Base-by-base conservation (phyloP, 805 yeast species). In the Clavispora vitiphila region DNA sequence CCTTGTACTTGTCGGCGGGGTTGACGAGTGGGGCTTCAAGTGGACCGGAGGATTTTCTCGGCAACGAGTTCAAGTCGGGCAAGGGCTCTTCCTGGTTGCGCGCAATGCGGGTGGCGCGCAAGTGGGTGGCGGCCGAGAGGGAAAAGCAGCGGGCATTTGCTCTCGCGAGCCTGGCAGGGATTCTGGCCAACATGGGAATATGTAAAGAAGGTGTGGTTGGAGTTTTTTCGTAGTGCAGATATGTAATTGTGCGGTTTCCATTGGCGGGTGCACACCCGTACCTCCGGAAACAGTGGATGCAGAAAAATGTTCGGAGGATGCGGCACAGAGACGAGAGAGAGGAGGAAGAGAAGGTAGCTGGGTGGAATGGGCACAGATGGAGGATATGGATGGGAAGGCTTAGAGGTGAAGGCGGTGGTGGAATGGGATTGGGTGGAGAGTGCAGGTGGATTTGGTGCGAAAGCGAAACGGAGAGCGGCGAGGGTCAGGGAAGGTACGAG, bases 1-100 rank as follows among this genome's bases (percentile, higher is more conserved):
- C 85, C 55, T 69, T 69, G 66, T 80, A 85, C 58, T 79, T 74
- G 50, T 86, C 95, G 40, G 87, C 81, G 34, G 95, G 95, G 67
- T 87, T 85, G 46, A 76, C 79, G 44, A 84, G 60, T 12, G 83
- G 83, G 16, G 64, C 72, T 26, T 60, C 57, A 40, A 54, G 54
- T 8, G 61, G 67, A 22, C 46, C 47, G 14, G 62, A 58, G 38
- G 58, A 54, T 48, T 58, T 61, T 59, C 75, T 64, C 40, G 73
- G 73, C 41, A 68, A 55, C 20, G 60, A 48, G 46, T 56, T 57
- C 49, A 66, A 62, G 54, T 68, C 60, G 20, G 55, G 56, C 46
- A 69, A 58, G 23, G 53, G 55, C 47, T 51, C 53, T 29, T 67
- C 72, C 30, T 49, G 49, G 14, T 39, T 37, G 18, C 42, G 39